A percentile compares a stretch with the other conserved stretches of the same genome.
phyloP scores from a whole-genome alignment of 495 filamentous ascomycete species.

The Glutinoglossum americanum region DNA sequence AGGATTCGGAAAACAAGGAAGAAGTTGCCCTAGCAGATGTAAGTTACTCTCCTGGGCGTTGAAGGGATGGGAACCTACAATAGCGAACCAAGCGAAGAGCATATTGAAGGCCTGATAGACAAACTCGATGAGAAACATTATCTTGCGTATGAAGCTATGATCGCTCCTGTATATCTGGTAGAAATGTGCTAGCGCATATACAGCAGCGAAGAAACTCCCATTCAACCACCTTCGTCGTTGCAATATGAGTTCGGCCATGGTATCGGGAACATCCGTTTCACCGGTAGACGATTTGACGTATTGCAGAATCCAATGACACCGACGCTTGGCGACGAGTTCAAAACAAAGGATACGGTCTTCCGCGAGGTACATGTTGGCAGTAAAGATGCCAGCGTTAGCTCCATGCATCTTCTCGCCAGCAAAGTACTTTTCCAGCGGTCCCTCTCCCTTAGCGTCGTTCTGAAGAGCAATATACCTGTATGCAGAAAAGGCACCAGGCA shows the following conservation, averaged over 20 bases:
- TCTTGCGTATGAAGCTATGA: constrained; percentile 70
- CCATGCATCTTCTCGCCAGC: constrained; percentile 96
- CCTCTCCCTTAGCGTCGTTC: constrained; percentile 84
- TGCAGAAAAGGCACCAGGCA: constrained; percentile 94
- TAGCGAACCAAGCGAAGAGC: constrained; percentile 98
- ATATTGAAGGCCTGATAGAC: constrained; percentile 85
- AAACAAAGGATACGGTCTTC: constrained; percentile 99
- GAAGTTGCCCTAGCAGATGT: constrained; percentile 54
- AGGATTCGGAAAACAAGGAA: constrained; percentile 98
- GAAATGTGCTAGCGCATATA: constrained; percentile 86
- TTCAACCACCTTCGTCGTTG: constrained; percentile 96
- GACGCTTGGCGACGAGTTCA: constrained; percentile 92
- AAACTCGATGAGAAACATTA: constrained; percentile 82
- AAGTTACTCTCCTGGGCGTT: not conserved
- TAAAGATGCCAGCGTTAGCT: constrained; percentile 88
- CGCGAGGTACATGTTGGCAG: constrained; percentile 98
- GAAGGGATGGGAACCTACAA: constrained; percentile 24
- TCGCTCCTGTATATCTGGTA: constrained; percentile 84
- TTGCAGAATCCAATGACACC: constrained; percentile 88
- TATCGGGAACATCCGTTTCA: constrained; percentile 94
- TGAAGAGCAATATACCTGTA: constrained; percentile 89
- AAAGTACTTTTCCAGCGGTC: constrained; percentile 93
- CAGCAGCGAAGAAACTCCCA: constrained; percentile 93
- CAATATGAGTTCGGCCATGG: constrained; percentile 84
- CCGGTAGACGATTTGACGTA: constrained; percentile 95